Evolutionary conservation across 2,329 filamentous ascomycete genomes (phyloP), one percentile per base, ranked within the genome.

Genomic region (Alternaria arborescens): DNA sequence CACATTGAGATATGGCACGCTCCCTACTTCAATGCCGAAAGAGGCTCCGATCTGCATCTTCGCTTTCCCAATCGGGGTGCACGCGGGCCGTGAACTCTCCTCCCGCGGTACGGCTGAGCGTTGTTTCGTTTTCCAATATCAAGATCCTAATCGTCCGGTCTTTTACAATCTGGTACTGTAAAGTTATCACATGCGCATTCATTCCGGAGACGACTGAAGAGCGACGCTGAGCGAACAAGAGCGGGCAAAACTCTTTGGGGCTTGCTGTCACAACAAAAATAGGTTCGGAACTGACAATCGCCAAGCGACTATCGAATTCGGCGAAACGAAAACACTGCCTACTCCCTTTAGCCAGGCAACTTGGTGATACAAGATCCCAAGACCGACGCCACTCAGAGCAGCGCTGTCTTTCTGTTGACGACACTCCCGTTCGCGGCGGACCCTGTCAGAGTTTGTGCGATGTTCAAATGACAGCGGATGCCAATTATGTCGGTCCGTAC

Each of bases 11-110:
- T 30, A 16, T 43, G 20, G 28, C 28, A 40, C 20, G 30, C 22
- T 51, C 41, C 11, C 30, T 32, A 46, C 20, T 26, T 18, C 34
- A 26, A 36, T 30, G 22, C 52, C 22, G 22, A 47, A 47, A 36
- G 28, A 55, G 32, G 30, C n/a, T 26, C 14, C 5, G 42, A 55
- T 55, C 43, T 59, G 38, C 57, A n/a, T 46, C 24, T 30, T 46
- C 22, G 34, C 34, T 18, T 42, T 47, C 50, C 42, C 16, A 34
- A 52, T 28, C 20, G 16, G 18, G 46, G 30, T 36, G 46, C 20
- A 32, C 26, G 38, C 50, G 34, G 55, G 8, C 55, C 26, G 50
- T 41, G 24, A 18, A 18, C 26, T 47, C 26, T 32, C 41, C 40
- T 47, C 51, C 55, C 50, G 26, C 55, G 12, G 24, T 54, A 22